Evolutionary conservation across 163 green algal species (phyloP).

Genomic region (Chlorella variabilis): DNA sequence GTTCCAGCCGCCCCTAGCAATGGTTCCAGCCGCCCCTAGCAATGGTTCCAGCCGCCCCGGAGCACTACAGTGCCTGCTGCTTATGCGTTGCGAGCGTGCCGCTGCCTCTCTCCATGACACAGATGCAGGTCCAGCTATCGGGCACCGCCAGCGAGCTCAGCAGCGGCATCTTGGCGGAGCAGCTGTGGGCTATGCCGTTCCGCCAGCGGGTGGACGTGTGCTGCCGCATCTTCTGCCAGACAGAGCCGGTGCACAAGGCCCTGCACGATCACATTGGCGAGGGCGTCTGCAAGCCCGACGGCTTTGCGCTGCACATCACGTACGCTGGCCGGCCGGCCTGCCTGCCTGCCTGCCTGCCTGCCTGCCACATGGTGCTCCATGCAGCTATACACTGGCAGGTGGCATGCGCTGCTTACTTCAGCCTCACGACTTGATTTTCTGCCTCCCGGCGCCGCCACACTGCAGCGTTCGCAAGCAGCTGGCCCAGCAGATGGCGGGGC

Average conservation of each 20-base stretch:
- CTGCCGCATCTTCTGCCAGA: background rate
- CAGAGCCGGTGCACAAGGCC: background rate
- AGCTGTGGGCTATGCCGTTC: constrained; percentile 8
- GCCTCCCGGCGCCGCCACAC: no score
- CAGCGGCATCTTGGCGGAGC: background rate
- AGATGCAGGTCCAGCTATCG: no score
- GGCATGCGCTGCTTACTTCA: no score
- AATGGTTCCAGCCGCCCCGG: no score
- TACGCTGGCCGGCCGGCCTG: background rate
- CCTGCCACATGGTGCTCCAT: background rate
- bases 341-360: no score
- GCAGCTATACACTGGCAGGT: no score
- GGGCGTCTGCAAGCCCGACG: background rate
- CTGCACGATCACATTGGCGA: background rate
- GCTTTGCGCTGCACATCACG: constrained; percentile 12
- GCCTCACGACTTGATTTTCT: no score
- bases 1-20: no score
- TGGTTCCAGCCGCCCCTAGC: no score
- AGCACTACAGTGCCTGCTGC: no score
- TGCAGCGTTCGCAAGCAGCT: constrained; percentile 3
- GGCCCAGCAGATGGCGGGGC: background rate
- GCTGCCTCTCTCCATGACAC: no score
- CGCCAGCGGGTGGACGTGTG: constrained; percentile 1
- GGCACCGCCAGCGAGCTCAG: background rate
- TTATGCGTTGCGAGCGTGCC: no score